phyloP scores from a whole-genome alignment of 768 basidiomycete species.

The Termitomyces titanicus region DNA sequence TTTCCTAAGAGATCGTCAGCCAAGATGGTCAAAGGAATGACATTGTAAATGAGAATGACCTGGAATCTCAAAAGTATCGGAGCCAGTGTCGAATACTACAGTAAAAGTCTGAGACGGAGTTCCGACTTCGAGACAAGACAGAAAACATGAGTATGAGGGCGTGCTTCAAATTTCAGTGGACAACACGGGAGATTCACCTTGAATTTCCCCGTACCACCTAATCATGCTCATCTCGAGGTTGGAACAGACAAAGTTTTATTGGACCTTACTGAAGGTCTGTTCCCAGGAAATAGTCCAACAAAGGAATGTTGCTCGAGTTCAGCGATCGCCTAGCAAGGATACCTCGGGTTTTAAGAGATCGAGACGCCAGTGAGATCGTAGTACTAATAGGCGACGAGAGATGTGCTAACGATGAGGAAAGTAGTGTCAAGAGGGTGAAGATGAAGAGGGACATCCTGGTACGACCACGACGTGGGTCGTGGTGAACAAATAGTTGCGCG shows the following conservation, averaged over 20 bases:
- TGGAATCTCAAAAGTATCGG: slow-evolving; percentile 13
- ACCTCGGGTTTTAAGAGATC: not conserved
- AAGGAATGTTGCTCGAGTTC: slow-evolving; percentile 34
- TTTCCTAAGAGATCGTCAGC: slow-evolving; percentile 2
- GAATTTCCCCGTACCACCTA: slow-evolving; percentile 52
- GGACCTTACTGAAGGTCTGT: slow-evolving; percentile 49
- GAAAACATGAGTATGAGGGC: not conserved
- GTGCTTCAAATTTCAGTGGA: not conserved
- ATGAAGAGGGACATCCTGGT: too few species aligned
- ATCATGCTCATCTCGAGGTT: not conserved
- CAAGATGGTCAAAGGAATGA: slow-evolving; percentile 11
- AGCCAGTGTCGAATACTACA: slow-evolving; percentile 19
- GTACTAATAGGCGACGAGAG: not conserved
- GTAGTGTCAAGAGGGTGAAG: not conserved
- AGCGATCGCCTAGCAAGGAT: slow-evolving; percentile 23
- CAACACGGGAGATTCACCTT: slow-evolving; percentile 23
- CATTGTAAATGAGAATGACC: slow-evolving; percentile 19
- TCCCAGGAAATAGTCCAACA: slow-evolving; percentile 49
- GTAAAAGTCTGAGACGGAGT: slow-evolving; percentile 47
- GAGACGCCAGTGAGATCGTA: slow-evolving; percentile 3
- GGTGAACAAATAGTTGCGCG: too few species aligned
- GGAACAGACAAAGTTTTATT: not conserved
- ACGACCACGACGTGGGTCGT: too few species aligned
- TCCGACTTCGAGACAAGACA: slow-evolving; percentile 31
- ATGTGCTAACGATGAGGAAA: not conserved